Evolutionary conservation across 805 yeast genomes (phyloP).

Genomic region (Suhomyces pyralidae): DNA sequence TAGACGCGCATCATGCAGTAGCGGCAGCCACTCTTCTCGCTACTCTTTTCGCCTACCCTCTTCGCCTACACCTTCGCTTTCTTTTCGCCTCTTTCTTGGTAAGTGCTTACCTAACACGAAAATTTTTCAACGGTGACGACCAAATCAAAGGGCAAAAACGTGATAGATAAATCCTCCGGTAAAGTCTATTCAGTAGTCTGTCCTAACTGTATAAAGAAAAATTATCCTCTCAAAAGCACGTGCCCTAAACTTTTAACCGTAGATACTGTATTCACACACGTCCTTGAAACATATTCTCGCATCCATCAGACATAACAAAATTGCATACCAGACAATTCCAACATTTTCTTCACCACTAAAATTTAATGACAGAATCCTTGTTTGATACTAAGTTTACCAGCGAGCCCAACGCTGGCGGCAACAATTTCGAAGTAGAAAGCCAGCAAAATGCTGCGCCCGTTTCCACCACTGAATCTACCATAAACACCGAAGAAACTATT

Average conservation of each 20-base stretch:
- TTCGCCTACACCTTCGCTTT: too few relatives aligned
- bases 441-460: not conserved
- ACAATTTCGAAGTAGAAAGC: not conserved
- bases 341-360: not conserved
- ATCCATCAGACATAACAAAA: not conserved
- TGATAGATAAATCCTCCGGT: not conserved
- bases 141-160: not conserved
- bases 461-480: not conserved
- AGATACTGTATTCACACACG: not conserved
- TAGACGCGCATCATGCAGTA: not conserved
- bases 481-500: not conserved
- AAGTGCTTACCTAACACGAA: conserved; percentile 1
- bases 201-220: too few relatives aligned
- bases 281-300: not conserved
- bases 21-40: not conserved
- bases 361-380: conserved; percentile 29
- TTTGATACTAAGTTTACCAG: conserved; percentile 32
- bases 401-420: conserved; percentile 6
- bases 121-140: conserved; percentile 3
- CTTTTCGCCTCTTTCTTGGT: not conserved
- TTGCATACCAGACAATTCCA: not conserved
- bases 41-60: not conserved
- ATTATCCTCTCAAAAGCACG: not conserved
- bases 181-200: too few relatives aligned
- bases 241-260: not conserved